Percentiles rank a stretch among this genome's conserved stretches.
These are phyloP conservation scores for Diaporthe sp. DNA, from an alignment of 2,329 filamentous ascomycete genomes.

Conservation along the genomic window DNA sequence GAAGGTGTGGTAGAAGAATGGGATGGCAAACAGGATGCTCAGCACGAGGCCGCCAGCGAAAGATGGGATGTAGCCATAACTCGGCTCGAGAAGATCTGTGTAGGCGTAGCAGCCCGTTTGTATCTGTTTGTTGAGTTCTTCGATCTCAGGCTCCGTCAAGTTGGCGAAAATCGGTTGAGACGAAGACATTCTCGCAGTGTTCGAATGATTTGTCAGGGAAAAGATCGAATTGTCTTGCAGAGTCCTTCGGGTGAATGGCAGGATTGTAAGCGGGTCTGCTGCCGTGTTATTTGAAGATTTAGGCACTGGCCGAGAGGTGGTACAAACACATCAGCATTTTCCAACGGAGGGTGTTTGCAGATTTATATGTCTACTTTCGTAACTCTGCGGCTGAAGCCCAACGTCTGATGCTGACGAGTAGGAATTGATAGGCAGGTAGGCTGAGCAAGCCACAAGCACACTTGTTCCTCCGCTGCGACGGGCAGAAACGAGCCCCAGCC, in stretches of 20 bases:
- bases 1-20: constrained; percentile 44
- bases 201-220: background rate
- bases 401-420: background rate
- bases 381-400: background rate
- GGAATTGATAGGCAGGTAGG: constrained; percentile 3
- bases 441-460: constrained; percentile 24
- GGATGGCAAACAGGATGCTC: constrained; percentile 44
- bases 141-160: constrained; percentile 2
- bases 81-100: constrained; percentile 6
- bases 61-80: constrained; percentile 47
- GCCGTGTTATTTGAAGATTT: background rate
- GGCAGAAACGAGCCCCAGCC: background rate
- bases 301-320: background rate
- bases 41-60: constrained; percentile 46
- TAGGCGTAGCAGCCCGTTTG: constrained; percentile 26
- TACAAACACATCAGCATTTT: background rate
- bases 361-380: constrained; percentile 6
- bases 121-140: constrained; percentile 8
- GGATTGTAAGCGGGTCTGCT: background rate
- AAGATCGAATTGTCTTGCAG: background rate
- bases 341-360: background rate
- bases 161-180: background rate
- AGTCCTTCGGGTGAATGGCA: background rate
- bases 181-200: constrained; percentile 1
- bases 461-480: background rate